Evolutionary conservation across 139 green algal genomes (phyloP).

Genomic region (Nannochloris sp.): DNA sequence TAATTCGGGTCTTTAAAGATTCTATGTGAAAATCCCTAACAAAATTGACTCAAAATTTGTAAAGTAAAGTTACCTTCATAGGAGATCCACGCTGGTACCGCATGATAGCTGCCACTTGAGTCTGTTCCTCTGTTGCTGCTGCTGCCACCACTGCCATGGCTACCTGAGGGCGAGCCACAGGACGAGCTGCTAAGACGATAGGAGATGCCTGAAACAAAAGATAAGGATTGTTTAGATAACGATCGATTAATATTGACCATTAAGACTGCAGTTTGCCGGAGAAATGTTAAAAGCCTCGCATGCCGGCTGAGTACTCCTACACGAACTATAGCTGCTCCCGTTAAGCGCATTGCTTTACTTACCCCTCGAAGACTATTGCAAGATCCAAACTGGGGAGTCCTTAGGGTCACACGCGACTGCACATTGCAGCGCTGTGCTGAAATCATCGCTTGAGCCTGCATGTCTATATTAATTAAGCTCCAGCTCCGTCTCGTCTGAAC

Average conservation of each 20-base stretch:
- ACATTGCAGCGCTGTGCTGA: background rate
- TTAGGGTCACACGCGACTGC: background rate
- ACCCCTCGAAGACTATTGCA: slow-evolving; percentile 9
- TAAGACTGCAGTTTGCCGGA: background rate
- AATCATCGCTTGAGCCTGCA: background rate
- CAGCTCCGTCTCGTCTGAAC: too few relatives aligned
- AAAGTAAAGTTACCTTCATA: slow-evolving; percentile 57
- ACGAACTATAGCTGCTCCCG: too few relatives aligned
- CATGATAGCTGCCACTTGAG: slow-evolving; percentile 45
- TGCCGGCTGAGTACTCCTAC: too few relatives aligned
- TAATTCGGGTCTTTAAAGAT: background rate
- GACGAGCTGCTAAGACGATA: background rate
- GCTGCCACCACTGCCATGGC: slow-evolving; percentile 7
- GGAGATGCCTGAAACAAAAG: slow-evolving; percentile 1
- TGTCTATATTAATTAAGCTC: background rate
- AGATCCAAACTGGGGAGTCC: slow-evolving; percentile 3
- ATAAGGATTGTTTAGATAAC: background rate
- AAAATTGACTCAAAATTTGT: too few relatives aligned
- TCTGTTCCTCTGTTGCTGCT: slow-evolving; percentile 6
- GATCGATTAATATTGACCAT: background rate
- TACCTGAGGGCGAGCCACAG: slow-evolving; percentile 1
- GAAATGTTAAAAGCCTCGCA: too few relatives aligned
- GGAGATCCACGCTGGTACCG: slow-evolving; percentile 55
- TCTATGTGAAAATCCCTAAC: too few relatives aligned
- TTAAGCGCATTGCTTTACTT: background rate